These are phyloP conservation scores for Monosporascus cannonballus DNA, from an alignment of 2,329 filamentous ascomycete genomes.

Conservation along the genomic window DNA sequence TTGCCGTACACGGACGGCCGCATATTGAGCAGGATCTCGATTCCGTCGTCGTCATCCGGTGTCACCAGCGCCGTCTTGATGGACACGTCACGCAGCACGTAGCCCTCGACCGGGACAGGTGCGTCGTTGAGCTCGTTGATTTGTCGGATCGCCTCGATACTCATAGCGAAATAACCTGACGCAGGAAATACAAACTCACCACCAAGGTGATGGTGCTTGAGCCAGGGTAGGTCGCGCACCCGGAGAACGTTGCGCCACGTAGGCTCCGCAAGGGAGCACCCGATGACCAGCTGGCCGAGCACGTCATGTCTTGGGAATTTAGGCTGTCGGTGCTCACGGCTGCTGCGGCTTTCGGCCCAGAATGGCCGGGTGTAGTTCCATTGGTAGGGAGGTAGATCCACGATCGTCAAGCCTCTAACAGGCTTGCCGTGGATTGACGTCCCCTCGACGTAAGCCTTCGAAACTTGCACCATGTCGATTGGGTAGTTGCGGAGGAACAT, in stretches of 20 bases:
- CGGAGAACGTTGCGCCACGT: slow-evolving; percentile 19
- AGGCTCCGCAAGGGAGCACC: slow-evolving; percentile 6
- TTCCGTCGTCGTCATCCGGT: slow-evolving; percentile 24
- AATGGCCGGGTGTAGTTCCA: slow-evolving; percentile 19
- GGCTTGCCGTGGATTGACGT: no score
- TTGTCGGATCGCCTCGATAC: slow-evolving; percentile 15
- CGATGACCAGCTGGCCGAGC: slow-evolving; percentile 12
- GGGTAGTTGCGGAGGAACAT: slow-evolving; percentile 17
- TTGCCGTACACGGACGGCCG: no score
- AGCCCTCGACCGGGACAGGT: slow-evolving; percentile 10
- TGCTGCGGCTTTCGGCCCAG: slow-evolving; percentile 20
- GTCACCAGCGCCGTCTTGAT: slow-evolving; percentile 24
- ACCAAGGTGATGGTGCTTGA: slow-evolving; percentile 14
- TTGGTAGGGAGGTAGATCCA: slow-evolving; percentile 24
- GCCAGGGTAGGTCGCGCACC: slow-evolving; percentile 9
- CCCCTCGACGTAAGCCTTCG: slow-evolving; percentile 4
- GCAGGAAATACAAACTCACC: slow-evolving; percentile 15
- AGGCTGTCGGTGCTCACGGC: slow-evolving; percentile 15
- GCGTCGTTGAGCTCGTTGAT: slow-evolving; percentile 6
- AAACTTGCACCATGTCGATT: slow-evolving; percentile 17
- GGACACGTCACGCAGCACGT: slow-evolving; percentile 21
- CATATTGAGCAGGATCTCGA: slow-evolving; percentile 22
- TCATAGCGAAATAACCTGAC: slow-evolving; percentile 15
- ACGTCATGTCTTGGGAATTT: slow-evolving; percentile 20
- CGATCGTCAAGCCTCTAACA: no score